A percentile compares a stretch with the other conserved stretches of the same genome.
These are phyloP conservation scores for Sclerotinia spermophila DNA, from an alignment of 2,329 filamentous ascomycete genomes.

Conservation along the genomic window DNA sequence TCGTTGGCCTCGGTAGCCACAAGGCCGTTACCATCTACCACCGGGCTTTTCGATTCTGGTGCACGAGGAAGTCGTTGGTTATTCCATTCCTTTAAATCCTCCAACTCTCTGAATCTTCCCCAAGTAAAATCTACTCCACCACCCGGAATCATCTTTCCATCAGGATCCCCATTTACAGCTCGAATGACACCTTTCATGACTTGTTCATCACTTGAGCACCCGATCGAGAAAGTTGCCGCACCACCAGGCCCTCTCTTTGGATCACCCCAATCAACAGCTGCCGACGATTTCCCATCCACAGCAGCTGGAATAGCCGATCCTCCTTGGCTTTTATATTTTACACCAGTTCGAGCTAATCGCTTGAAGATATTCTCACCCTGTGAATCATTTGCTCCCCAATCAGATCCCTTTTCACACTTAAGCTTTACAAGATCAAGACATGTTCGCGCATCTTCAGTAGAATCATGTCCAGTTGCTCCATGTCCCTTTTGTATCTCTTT, in stretches of 20 bases:
- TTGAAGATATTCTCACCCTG: constrained; percentile 87
- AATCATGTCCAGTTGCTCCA: constrained; percentile 67
- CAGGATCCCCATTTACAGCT: constrained; percentile 55
- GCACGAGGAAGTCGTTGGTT: constrained; percentile 42
- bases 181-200: constrained; percentile 53
- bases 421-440: constrained; percentile 91
- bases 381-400: constrained; percentile 77
- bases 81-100: constrained; percentile 65
- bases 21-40: neutral
- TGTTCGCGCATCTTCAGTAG: constrained; percentile 85
- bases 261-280: constrained; percentile 87
- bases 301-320: constrained; percentile 54
- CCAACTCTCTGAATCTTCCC: constrained; percentile 62
- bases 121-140: constrained; percentile 65
- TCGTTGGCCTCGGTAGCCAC: neutral
- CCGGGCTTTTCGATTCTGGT: neutral
- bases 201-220: constrained; percentile 58
- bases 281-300: constrained; percentile 57
- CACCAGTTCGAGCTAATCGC: constrained; percentile 64
- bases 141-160: constrained; percentile 53
- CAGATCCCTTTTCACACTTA: constrained; percentile 89
- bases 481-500: constrained; percentile 82
- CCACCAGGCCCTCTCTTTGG: constrained; percentile 58
- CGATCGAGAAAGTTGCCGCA: constrained; percentile 54
- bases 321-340: constrained; percentile 58